Base-by-base conservation (phyloP, 2,329 filamentous ascomycete genomes). In the Cytospora paraplurivora region DNA sequence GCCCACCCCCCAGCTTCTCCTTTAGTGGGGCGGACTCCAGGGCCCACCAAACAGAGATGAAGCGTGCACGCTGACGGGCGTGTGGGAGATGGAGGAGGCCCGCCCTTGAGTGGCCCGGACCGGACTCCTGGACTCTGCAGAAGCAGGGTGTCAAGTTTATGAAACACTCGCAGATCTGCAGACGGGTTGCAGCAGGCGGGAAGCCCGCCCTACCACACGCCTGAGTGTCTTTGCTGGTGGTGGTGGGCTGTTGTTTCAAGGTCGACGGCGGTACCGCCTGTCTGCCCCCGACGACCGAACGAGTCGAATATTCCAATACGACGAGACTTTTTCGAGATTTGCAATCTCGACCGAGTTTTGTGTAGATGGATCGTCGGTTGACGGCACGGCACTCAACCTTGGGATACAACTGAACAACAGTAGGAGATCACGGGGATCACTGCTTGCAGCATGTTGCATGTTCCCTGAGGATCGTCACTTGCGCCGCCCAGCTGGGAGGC, bases 161-260 rank as follows among this genome's bases (percentile, higher is more conserved):
- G 59, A 61, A 61, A 61, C 59, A 47, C 7, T 55, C 51, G 59
- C 51, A 44, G 59, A 61, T 61, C 59, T 61, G 59, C 59, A 61
- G 51, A 27, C 35, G 59, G 59, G 59, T 53, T 59, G 37, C 59
- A 53, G 32, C 58, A 55, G 32, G 51, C 51, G 44, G 44, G 44
- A 55, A 49, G 58, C 19, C 17, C 51, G 37, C 38, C 51, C 21
- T 19, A 17, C 51, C 50, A 21, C 58, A 21, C 44, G 51, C 35
- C 53, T 37, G 47, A 32, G 19, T 49, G 37, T 55, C 47, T 3
- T 27, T 27, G 27, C 27, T 27, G 27, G 27, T 50, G 59, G 49
- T 55, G 51, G 41, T 61, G 32, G 51, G 59, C 49, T 61, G 59
- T 61, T 27, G 27, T 61, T 61, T 51, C 55, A 47, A 21, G 55